Percentiles rank a stretch among this genome's conserved stretches.
Conservation (phyloP, 345 rosid species). For the Nasturtium officinale region DNA sequence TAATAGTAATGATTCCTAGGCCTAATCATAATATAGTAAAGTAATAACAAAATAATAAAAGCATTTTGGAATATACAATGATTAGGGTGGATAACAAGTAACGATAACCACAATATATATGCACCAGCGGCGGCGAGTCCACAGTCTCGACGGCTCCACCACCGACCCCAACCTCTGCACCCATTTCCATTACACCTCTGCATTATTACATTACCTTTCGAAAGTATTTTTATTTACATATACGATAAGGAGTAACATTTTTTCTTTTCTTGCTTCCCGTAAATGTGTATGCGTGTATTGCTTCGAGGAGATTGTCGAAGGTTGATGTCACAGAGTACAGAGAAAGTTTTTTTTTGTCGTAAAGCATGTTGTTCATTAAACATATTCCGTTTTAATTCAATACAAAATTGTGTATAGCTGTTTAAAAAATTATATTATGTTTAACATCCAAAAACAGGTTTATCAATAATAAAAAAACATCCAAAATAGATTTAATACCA, state of each 20-base stretch:
- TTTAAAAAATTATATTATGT: neutral
- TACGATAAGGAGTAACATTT: neutral
- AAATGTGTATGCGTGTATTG: neutral
- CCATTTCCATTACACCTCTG: neutral
- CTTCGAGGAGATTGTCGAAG: conserved; percentile 5
- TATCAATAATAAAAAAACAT: neutral
- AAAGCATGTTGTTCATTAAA: neutral
- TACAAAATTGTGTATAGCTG: neutral
- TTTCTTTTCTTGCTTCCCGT: neutral
- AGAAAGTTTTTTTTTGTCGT: neutral
- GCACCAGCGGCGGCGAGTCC: neutral
- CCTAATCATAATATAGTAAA: neutral
- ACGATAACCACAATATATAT: neutral
- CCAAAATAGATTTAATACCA: neutral
- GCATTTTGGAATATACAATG: neutral
- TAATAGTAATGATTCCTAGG: neutral
- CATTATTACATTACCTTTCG: neutral
- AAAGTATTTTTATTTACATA: neutral
- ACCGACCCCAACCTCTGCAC: neutral
- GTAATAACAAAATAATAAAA: neutral
- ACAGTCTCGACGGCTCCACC: neutral
- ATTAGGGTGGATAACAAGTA: neutral
- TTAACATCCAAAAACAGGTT: neutral
- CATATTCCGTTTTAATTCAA: neutral
- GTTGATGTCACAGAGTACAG: neutral